Conservation (phyloP, 768 basidiomycete genomes). For the Hortiboletus flavorubellus region DNA sequence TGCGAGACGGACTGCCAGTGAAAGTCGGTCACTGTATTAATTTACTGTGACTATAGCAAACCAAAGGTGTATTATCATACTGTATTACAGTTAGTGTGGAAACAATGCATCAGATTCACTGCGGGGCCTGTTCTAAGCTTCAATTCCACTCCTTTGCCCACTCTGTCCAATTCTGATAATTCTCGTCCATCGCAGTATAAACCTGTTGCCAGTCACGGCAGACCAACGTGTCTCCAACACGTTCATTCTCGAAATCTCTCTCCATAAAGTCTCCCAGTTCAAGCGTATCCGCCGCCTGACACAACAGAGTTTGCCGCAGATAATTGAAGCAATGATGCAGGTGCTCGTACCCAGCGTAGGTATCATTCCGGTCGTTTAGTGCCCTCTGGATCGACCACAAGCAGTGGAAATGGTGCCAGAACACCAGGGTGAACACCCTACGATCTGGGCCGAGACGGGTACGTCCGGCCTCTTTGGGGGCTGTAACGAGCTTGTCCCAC, state of each 20-base stretch:
- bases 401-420: slow-evolving; percentile 15
- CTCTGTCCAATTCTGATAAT: slow-evolving; percentile 5
- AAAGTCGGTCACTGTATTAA: no score
- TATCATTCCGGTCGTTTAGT: slow-evolving; percentile 8
- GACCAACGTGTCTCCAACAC: slow-evolving; percentile 14
- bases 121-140: neutral
- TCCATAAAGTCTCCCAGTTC: slow-evolving; percentile 18
- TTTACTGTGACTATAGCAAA: neutral
- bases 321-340: slow-evolving; percentile 16
- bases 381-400: slow-evolving; percentile 14
- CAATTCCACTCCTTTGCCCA: slow-evolving; percentile 13
- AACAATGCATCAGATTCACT: neutral
- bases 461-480: slow-evolving; percentile 7
- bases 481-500: slow-evolving; percentile 8
- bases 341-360: slow-evolving; percentile 4
- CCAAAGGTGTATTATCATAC: neutral
- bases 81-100: neutral
- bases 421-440: slow-evolving; percentile 7
- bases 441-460: slow-evolving; percentile 14
- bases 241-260: slow-evolving; percentile 5
- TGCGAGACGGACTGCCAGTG: no score
- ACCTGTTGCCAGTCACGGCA: slow-evolving; percentile 10
- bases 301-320: slow-evolving; percentile 11
- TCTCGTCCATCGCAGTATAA: slow-evolving; percentile 4
- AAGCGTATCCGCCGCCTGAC: slow-evolving; percentile 14